Conservation (phyloP, 495 filamentous ascomycete genomes). For the Polyplosphaeria fusca region DNA sequence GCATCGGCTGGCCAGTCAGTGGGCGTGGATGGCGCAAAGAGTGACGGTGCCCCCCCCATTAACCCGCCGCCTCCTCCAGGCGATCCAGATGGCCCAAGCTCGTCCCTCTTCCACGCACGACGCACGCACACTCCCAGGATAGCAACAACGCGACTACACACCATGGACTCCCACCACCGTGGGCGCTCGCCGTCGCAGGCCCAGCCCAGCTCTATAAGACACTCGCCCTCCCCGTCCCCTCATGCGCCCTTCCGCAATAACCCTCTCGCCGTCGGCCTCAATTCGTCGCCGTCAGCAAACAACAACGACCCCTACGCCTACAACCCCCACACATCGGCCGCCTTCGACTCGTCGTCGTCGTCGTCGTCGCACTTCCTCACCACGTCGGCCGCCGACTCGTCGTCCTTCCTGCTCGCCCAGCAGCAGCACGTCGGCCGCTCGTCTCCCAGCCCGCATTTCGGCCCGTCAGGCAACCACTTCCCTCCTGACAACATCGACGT, state of each 20-base stretch:
- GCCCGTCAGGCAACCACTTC: slow-evolving; percentile 38
- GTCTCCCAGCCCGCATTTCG: slow-evolving; percentile 32
- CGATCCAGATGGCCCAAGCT: slow-evolving; percentile 20
- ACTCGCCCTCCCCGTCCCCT: slow-evolving; percentile 40
- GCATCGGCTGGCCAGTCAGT: slow-evolving; percentile 6
- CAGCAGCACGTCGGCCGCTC: slow-evolving; percentile 15
- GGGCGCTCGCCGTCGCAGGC: slow-evolving; percentile 39
- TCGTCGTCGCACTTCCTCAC: slow-evolving; percentile 29
- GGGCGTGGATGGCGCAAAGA: not conserved
- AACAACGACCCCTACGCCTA: slow-evolving; percentile 27
- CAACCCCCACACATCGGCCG: slow-evolving; percentile 24
- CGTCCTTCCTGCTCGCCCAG: slow-evolving; percentile 29
- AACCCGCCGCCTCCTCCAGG: slow-evolving; percentile 9
- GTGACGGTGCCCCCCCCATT: slow-evolving; percentile 3
- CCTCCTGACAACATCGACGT: slow-evolving; percentile 32
- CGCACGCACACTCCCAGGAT: slow-evolving; percentile 21
- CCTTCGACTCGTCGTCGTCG: slow-evolving; percentile 18
- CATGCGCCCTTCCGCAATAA: slow-evolving; percentile 28
- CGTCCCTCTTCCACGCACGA: slow-evolving; percentile 7
- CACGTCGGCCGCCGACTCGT: slow-evolving; percentile 28
- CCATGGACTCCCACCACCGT: slow-evolving; percentile 38
- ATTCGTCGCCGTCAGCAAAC: slow-evolving; percentile 32
- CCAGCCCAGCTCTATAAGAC: slow-evolving; percentile 39
- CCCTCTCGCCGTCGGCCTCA: slow-evolving; percentile 30
- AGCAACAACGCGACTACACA: slow-evolving; percentile 34